Evolutionary conservation across 768 basidiomycete genomes (phyloP), one percentile per base, ranked within the genome.

Genomic region (Neoboletus brunneissimus): DNA sequence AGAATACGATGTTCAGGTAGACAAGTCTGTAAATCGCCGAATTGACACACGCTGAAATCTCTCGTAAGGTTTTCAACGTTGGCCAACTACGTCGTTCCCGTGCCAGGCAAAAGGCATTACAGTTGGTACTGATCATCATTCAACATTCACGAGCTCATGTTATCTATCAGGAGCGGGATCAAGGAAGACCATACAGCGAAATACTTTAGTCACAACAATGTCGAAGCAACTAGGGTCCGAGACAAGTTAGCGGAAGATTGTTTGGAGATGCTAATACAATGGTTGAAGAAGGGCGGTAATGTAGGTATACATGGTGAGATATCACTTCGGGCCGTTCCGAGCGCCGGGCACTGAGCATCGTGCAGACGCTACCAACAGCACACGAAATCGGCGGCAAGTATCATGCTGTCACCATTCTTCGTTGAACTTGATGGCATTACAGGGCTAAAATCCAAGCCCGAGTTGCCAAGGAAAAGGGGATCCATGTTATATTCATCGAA

Each of bases 321-420:
- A 58, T 45, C 38, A 46, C 37, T 35, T 25, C 11, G 0, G 31
- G 34, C 47, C 32, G 38, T 35, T 38, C 54, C 25, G 35, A 18
- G 32, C 25, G 8, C 18, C 7, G 32, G 54, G 10, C 31, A 42
- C 51, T 55, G 41, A 53, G n/a, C 25, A 18, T 37, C 48, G 52
- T 60, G 18, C 57, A 98, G 95, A 99, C 75, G 97, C 97, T 3
- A 99, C 97, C 2, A 99, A 99, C 71, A 96, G 91, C 63, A 94
- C 92, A 3, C 79, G 76, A 31, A 75, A 66, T 55, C 81, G 95
- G 54, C 84, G 93, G 91, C 84, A 59, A 65, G 77, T 63, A 31
- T n/a, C 31, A 41, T 54, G 16, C 51, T 5, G 2, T 58, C 22
- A 3, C 5, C n/a, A 22, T 6, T 16, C 1, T 54, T 53, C 13